Conservation (phyloP, 1,284 basidiomycete genomes). For the Bjerkandera adusta region DNA sequence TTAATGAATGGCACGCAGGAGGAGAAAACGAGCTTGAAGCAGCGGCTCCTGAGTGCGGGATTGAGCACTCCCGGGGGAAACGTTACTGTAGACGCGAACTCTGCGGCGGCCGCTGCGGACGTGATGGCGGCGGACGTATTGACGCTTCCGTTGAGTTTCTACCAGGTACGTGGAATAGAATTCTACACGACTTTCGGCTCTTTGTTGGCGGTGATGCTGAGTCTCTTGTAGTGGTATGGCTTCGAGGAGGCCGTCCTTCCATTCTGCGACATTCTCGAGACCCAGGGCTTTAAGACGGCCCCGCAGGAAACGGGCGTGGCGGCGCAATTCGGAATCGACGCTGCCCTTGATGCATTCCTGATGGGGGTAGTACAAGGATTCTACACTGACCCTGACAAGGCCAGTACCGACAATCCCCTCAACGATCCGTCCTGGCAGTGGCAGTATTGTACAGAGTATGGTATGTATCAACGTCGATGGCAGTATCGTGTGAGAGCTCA, state of each 20-base stretch:
- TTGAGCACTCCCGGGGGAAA: constrained; percentile 36
- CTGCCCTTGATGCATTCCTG: constrained; percentile 40
- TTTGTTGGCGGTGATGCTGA: not conserved
- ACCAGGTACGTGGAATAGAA: constrained; percentile 34
- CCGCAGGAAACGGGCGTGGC: constrained; percentile 39
- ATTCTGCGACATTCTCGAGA: constrained; percentile 48
- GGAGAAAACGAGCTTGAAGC: constrained; percentile 37
- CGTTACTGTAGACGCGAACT: constrained; percentile 33
- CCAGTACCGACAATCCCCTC: constrained; percentile 39
- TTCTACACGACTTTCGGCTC: too few relatives aligned
- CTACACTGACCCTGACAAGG: constrained; percentile 42
- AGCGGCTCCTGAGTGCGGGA: constrained; percentile 39
- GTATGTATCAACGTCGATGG: constrained; percentile 22
- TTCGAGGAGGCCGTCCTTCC: constrained; percentile 42
- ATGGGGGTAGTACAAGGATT: constrained; percentile 41
- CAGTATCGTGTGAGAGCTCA: not conserved
- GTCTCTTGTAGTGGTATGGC: constrained; percentile 50
- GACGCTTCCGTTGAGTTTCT: constrained; percentile 48
- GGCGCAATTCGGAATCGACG: constrained; percentile 31
- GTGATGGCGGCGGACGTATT: constrained; percentile 40
- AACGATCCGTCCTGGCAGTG: constrained; percentile 47
- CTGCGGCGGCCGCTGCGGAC: constrained; percentile 35
- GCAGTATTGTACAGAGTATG: constrained; percentile 51
- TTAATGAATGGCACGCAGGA: constrained; percentile 34
- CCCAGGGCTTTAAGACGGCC: constrained; percentile 36